A percentile compares a stretch with the other conserved stretches of the same genome.
phyloP scores from a whole-genome alignment of 306 rosid species.

The Dalbergia cultrata region DNA sequence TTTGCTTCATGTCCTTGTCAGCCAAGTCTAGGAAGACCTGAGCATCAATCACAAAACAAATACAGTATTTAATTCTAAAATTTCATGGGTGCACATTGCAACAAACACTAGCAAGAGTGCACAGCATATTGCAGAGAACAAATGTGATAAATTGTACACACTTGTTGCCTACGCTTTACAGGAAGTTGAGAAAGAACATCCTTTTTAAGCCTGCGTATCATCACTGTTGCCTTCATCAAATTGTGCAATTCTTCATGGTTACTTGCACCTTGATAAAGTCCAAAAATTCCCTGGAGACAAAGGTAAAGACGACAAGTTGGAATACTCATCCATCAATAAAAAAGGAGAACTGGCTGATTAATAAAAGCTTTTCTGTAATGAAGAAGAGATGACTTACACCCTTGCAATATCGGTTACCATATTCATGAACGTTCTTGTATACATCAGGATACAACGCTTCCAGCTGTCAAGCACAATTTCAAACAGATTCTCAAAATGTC shows the following conservation, averaged over 20 bases:
- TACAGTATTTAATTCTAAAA: constrained; percentile 29
- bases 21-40: constrained; percentile 91
- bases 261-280: constrained; percentile 97
- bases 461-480: constrained; percentile 66
- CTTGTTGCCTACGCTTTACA: constrained; percentile 96
- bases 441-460: constrained; percentile 96
- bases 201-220: constrained; percentile 96
- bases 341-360: constrained; percentile 37
- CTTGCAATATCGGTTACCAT: constrained; percentile 95
- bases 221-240: constrained; percentile 89
- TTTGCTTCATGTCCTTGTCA: constrained; percentile 91
- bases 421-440: constrained; percentile 86
- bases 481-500: constrained; percentile 41
- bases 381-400: constrained; percentile 79
- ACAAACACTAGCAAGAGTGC: constrained; percentile 19
- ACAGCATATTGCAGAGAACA: constrained; percentile 36
- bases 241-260: constrained; percentile 96
- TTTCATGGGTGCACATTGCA: constrained; percentile 10
- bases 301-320: constrained; percentile 25
- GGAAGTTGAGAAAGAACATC: constrained; percentile 97
- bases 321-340: constrained; percentile 34
- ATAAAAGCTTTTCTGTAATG: constrained; percentile 17
- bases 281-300: constrained; percentile 75
- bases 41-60: constrained; percentile 40
- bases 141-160: constrained; percentile 37